Percentiles rank a stretch among this genome's conserved stretches.
phyloP scores from a whole-genome alignment of 306 rosid genomes.

The Prunus padus region DNA sequence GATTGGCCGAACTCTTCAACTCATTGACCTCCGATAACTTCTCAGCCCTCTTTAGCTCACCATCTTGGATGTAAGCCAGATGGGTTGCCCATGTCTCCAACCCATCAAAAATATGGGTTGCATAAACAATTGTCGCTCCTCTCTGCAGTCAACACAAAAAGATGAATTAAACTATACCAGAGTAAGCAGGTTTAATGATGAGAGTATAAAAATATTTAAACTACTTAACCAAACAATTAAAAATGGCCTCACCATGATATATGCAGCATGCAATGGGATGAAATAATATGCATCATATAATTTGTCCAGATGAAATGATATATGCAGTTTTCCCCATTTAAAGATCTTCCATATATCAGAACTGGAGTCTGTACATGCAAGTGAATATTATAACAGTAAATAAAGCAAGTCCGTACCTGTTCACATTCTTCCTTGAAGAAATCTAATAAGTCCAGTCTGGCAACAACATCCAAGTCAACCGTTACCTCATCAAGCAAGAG shows the following conservation, averaged over 20 bases:
- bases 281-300: constrained; percentile 2
- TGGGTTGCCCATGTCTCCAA: constrained; percentile 97
- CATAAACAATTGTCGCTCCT: constrained; percentile 86
- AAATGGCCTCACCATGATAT: background rate
- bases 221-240: constrained; percentile 1
- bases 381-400: constrained; percentile 9
- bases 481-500: constrained; percentile 95
- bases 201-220: background rate
- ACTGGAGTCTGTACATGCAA: constrained; percentile 17
- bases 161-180: background rate
- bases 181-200: background rate
- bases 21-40: constrained; percentile 69
- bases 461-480: constrained; percentile 92
- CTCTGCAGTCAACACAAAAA: constrained; percentile 48
- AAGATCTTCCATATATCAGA: constrained; percentile 16
- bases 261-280: too few relatives aligned
- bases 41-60: constrained; percentile 71
- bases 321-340: constrained; percentile 1
- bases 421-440: constrained; percentile 93
- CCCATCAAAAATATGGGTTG: constrained; percentile 97
- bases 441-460: constrained; percentile 83
- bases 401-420: constrained; percentile 57
- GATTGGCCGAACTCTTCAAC: constrained; percentile 67
- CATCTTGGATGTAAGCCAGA: constrained; percentile 92
- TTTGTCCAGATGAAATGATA: background rate